phyloP scores from a whole-genome alignment of 768 basidiomycete species.

The Tricholoma terreum region DNA sequence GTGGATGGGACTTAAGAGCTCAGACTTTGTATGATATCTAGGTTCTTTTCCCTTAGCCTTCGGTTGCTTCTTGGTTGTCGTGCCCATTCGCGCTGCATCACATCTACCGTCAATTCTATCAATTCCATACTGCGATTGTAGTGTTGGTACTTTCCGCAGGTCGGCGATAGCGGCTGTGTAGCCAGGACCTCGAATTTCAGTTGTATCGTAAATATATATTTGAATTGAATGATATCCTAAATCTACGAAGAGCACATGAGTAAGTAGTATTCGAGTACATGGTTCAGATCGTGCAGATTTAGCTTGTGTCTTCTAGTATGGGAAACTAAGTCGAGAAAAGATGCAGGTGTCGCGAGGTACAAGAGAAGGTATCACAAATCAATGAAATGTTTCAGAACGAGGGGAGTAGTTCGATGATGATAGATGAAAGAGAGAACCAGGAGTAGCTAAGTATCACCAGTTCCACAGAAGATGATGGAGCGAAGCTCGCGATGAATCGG shows the following conservation, averaged over 20 bases:
- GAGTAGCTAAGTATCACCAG: neutral
- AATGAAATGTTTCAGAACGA: neutral
- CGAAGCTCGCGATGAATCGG: neutral
- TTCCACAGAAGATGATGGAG: neutral
- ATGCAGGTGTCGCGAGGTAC: constrained; percentile 2
- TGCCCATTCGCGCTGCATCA: too few species aligned
- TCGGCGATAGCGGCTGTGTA: too few species aligned
- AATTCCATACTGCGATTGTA: too few species aligned
- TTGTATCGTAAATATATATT: neutral
- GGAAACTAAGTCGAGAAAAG: neutral
- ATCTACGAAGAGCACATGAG: neutral
- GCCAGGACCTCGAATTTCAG: too few species aligned
- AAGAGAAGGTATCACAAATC: constrained; percentile 1
- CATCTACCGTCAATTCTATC: too few species aligned
- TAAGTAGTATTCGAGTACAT: neutral
- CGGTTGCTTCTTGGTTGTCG: too few species aligned
- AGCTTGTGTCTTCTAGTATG: neutral
- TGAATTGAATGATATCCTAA: neutral
- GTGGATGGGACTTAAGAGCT: too few species aligned
- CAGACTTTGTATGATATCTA: too few species aligned
- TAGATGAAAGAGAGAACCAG: neutral
- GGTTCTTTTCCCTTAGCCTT: too few species aligned
- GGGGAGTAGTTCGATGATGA: neutral
- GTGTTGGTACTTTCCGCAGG: too few species aligned
- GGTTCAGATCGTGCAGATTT: neutral